A percentile compares a stretch with the other conserved stretches of the same genome.
phyloP scores from a whole-genome alignment of 176 grass and related monocot genomes.

The bread wheat (Triticum aestivum) region DNA sequence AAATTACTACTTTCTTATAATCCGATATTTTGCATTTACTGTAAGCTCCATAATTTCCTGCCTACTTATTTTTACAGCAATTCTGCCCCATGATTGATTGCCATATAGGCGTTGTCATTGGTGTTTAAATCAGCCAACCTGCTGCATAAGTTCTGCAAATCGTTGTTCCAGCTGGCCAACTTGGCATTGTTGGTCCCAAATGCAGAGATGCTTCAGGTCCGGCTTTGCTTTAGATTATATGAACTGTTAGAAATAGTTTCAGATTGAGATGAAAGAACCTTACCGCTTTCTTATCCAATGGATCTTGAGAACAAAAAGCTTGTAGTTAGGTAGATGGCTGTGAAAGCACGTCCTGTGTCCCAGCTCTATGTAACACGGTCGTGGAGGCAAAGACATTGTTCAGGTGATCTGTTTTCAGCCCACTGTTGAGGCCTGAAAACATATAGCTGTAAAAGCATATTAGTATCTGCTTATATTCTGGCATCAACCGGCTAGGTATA shows the following conservation, averaged over 20 bases:
- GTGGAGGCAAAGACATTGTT: not conserved
- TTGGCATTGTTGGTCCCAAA: not conserved
- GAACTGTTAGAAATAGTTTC: not conserved
- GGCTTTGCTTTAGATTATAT: not conserved
- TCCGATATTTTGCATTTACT: slow-evolving; percentile 11
- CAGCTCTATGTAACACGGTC: not conserved
- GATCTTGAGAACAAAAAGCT: not conserved
- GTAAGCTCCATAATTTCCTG: not conserved
- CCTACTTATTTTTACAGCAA: not conserved
- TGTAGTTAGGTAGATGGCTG: not conserved
- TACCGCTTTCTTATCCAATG: not conserved
- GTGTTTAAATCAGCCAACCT: not conserved
- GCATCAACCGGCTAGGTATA: not conserved
- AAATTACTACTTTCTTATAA: slow-evolving; percentile 11
- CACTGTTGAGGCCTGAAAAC: not conserved
- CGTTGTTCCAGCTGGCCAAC: not conserved
- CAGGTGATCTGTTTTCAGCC: not conserved
- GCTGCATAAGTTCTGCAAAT: slow-evolving; percentile 7
- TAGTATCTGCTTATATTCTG: too few relatives aligned
- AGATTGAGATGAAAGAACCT: not conserved
- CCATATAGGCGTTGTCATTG: not conserved
- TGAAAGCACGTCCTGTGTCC: not conserved
- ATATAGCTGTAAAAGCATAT: not conserved
- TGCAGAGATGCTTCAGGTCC: not conserved
- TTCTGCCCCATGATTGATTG: not conserved